Base-by-base conservation (phyloP, 148 eudicot genomes). In the Rhododendron simsii region DNA sequence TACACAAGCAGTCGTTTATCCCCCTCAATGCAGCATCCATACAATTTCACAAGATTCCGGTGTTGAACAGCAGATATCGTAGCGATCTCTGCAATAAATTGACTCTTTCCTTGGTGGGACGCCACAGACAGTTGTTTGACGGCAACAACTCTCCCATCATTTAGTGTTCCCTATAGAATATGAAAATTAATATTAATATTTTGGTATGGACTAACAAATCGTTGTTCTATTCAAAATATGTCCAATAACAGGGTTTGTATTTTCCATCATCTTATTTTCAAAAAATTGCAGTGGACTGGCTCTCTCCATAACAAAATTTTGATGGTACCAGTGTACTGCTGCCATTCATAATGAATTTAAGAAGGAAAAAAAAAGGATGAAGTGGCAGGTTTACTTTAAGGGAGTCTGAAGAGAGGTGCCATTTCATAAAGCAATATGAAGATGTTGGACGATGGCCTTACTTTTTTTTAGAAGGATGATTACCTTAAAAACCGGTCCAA, bases 11-110 rank as follows among this genome's bases (percentile, higher is more conserved):
- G 84, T 30, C 94, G 90, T 57, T 93, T 94, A 28, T 89, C 92
- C 83, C 98, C 98, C 61, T 96, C 98, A 73, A 96, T 91, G 92
- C 98, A 95, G 87, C 98, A 96, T 86, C 98, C 98, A 84, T 95
- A 92, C 47, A 96, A 83, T 84, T 91, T 94, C 77, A 94, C 98
- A 83, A 95, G 97, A 86, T 95, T 96, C 23, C 98, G 96, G 87
- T 96, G 99, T 77, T 94, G 98, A 51, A 95, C 99, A 59, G 94
- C 89, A 45, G 99, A 94, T 91, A 96, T 96, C 15, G 98, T 90
- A 77, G 95, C 96, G 83, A 96, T 96, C 85, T 96, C 99, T 78
- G 99, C 90, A 55, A 95, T 87, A 90, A 96, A 96, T 82, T 96
- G 98, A 81, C 87, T 88, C 87, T 92, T 94, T 65, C 99, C 99